Evolutionary conservation across 768 basidiomycete genomes (phyloP).

Genomic region (Saitozyma sp.): DNA sequence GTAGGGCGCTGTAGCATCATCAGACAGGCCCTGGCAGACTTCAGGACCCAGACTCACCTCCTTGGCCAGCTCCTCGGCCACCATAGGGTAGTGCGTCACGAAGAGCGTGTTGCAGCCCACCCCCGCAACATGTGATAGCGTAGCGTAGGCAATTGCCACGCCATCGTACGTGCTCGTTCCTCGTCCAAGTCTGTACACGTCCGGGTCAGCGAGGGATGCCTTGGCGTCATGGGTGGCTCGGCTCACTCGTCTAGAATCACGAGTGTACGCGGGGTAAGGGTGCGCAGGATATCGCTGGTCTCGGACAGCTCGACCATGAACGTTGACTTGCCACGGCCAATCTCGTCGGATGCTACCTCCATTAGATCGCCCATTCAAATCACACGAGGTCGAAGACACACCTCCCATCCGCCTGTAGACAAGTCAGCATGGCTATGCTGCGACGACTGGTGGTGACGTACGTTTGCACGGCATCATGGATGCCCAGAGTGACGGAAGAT

Average conservation of each 20-base stretch:
- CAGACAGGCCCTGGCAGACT: slow-evolving; percentile 9
- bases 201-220: neutral
- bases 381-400: slow-evolving; percentile 49
- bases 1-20: slow-evolving; percentile 32
- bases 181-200: slow-evolving; percentile 40
- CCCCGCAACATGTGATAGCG: slow-evolving; percentile 37
- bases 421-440: too few species aligned
- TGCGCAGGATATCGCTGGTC: slow-evolving; percentile 81
- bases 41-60: slow-evolving; percentile 17
- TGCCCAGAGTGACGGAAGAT: slow-evolving; percentile 66
- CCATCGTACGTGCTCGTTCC: slow-evolving; percentile 79
- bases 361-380: slow-evolving; percentile 33
- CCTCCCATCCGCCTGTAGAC: slow-evolving; percentile 70
- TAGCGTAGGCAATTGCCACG: slow-evolving; percentile 52
- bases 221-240: neutral
- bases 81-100: slow-evolving; percentile 90
- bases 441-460: too few species aligned
- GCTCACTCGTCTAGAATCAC: slow-evolving; percentile 75
- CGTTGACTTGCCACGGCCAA: slow-evolving; percentile 78
- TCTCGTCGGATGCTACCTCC: slow-evolving; percentile 72
- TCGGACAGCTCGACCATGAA: slow-evolving; percentile 98
- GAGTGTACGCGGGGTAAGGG: slow-evolving; percentile 71
- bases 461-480: slow-evolving; percentile 81
- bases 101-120: slow-evolving; percentile 61
- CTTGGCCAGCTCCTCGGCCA: slow-evolving; percentile 58